Evolutionary conservation across 345 rosid species (phyloP), one percentile per base, ranked within the genome.

Genomic region (Alliaria petiolata): DNA sequence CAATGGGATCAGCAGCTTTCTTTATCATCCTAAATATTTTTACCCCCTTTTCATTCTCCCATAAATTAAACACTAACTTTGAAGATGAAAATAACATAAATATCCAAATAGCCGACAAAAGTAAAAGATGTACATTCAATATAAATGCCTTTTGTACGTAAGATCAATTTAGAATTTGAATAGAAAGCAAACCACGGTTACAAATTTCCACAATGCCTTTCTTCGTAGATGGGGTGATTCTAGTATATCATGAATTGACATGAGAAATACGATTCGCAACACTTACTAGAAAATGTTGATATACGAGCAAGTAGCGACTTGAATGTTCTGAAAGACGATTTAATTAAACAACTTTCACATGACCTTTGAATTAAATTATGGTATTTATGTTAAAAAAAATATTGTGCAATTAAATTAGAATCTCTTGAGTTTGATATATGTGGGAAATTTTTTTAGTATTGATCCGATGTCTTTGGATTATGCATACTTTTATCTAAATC

Each of bases 1-100:
- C 58, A 68, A 61, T 53, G 58, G 68, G 43, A 68, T 61, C 79
- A 62, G 65, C 31, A 68, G 64, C 56, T 74, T 67, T 67, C 74
- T 59, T 75, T 60, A 61, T 61, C 62, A 60, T 61, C 36, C 60
- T 57, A 36, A 56, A 38, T 12, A 1, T 11, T 19, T 20, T 53
- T 31, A 5, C 15, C 3, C 33, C 1, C 13, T 4, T 42, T 8
- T 22, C n/a, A 26, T 26, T 26, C 28, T 4, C 31, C 31, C 20
- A 53, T 7, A n/a, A 33, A 25, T 53, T 22, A 15, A 34, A 47
- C 49, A 15, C 19, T 8, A 15, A 3, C 49, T 46, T 59, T 58
- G 8, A 38, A 49, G 12, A 30, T 35, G 34, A 59, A 14, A 22
- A 8, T 13, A 1, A 16, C 42, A 28, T 49, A 40, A 22, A 30